phyloP scores from a whole-genome alignment of 306 rosid species.

The Vigna radiata region DNA sequence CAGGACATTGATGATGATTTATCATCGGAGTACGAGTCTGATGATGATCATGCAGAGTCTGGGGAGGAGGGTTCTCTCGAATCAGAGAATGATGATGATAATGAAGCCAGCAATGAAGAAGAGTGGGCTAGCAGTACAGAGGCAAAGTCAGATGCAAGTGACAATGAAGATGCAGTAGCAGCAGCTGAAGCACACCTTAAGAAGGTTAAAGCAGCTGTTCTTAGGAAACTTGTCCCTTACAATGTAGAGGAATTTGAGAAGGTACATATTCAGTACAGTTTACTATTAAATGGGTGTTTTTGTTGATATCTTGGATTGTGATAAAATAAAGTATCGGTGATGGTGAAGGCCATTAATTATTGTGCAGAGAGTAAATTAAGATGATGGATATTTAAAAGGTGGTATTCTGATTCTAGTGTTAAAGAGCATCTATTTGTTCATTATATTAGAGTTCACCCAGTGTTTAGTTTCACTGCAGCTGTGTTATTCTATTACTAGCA shows the following conservation, averaged over 20 bases:
- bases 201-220: conserved; percentile 84
- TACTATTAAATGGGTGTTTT: conserved; percentile 27
- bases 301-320: neutral
- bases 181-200: conserved; percentile 83
- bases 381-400: conserved; percentile 10
- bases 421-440: conserved; percentile 22
- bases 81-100: conserved; percentile 82
- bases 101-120: conserved; percentile 73
- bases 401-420: conserved; percentile 16
- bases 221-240: conserved; percentile 76
- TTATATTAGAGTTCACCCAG: neutral
- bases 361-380: conserved; percentile 24
- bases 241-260: conserved; percentile 66
- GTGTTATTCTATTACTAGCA: neutral
- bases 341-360: neutral
- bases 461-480: conserved; percentile 23
- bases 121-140: conserved; percentile 86
- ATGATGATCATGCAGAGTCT: conserved; percentile 71
- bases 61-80: conserved; percentile 76
- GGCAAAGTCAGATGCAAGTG: conserved; percentile 76
- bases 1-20: conserved; percentile 89
- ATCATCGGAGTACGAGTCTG: conserved; percentile 77
- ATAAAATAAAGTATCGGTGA: conserved; percentile 25
- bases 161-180: conserved; percentile 77
- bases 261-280: conserved; percentile 50